Evolutionary conservation across 164 flowering plant genomes (phyloP).

Genomic region (Brasenia schreberi): DNA sequence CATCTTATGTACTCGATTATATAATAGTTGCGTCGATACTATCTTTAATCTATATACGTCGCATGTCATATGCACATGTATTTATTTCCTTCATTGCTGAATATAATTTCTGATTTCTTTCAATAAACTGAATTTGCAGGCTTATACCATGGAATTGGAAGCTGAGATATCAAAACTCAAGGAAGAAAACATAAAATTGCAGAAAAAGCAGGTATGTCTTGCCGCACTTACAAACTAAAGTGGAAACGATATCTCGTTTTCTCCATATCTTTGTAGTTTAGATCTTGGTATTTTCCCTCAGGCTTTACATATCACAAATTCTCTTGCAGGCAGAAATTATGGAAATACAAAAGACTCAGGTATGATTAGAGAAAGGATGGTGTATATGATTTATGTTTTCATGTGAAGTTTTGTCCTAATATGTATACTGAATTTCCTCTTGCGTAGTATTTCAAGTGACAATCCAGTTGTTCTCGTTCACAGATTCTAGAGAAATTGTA

Average conservation of each 20-base stretch:
- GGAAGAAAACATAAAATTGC: constrained; percentile 64
- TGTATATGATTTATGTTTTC: not conserved
- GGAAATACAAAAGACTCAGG: constrained; percentile 83
- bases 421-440: not conserved
- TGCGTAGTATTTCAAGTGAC: not conserved
- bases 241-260: not conserved
- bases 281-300: not conserved
- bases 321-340: constrained; percentile 44
- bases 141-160: constrained; percentile 91
- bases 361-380: constrained; percentile 8
- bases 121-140: constrained; percentile 27
- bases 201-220: constrained; percentile 50
- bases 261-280: not conserved
- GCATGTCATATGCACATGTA: too few species aligned
- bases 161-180: constrained; percentile 82
- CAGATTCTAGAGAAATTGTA: constrained; percentile 59
- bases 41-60: too few species aligned
- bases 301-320: not conserved
- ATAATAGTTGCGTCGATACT: too few species aligned
- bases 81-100: too few species aligned
- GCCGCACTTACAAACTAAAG: not conserved
- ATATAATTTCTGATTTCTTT: not conserved
- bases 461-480: not conserved
- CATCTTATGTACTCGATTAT: too few species aligned
- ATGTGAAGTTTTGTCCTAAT: not conserved